A percentile compares a stretch with the other conserved stretches of the same genome.
Conservation (phyloP, 2,329 filamentous ascomycete genomes). For the Ascochyta viciae-villosae region DNA sequence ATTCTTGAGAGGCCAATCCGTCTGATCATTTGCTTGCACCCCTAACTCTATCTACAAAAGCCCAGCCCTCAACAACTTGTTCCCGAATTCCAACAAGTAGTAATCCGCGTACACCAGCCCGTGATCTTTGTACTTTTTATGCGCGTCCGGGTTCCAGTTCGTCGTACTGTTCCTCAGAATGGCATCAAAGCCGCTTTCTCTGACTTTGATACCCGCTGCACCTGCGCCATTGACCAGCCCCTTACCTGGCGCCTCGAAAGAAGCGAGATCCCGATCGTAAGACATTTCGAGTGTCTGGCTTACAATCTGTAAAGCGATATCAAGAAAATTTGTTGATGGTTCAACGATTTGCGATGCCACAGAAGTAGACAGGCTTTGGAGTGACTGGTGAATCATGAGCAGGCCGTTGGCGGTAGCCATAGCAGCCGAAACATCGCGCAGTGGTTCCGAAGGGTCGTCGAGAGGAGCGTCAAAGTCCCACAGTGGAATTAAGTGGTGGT, state of each 20-base stretch:
- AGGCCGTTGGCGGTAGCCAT: constrained; percentile 54
- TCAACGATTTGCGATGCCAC: constrained; percentile 2
- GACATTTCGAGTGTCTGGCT: constrained; percentile 41
- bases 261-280: constrained; percentile 37
- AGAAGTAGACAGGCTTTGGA: constrained; percentile 26
- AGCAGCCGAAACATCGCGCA: constrained; percentile 51
- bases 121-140: constrained; percentile 55
- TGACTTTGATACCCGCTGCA: constrained; percentile 25
- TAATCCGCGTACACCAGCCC: constrained; percentile 61
- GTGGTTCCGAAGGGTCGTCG: constrained; percentile 39
- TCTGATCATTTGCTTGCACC: too few species aligned
- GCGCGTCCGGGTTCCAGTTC: constrained; percentile 57
- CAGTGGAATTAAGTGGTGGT: constrained; percentile 49
- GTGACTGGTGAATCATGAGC: constrained; percentile 48
- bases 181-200: constrained; percentile 50
- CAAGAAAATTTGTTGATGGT: constrained; percentile 22
- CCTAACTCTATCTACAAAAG: constrained; percentile 24
- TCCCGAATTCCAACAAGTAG: constrained; percentile 57
- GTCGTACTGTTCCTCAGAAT: constrained; percentile 57
- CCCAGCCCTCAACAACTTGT: constrained; percentile 52
- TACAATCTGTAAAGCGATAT: constrained; percentile 32
- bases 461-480: constrained; percentile 62
- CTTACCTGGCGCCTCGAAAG: constrained; percentile 23
- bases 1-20: too few species aligned
- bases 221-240: constrained; percentile 22